Percentiles rank a stretch among this genome's conserved stretches.
Conservation (phyloP, 257 asterid species). For the Fraxinus anomala region DNA sequence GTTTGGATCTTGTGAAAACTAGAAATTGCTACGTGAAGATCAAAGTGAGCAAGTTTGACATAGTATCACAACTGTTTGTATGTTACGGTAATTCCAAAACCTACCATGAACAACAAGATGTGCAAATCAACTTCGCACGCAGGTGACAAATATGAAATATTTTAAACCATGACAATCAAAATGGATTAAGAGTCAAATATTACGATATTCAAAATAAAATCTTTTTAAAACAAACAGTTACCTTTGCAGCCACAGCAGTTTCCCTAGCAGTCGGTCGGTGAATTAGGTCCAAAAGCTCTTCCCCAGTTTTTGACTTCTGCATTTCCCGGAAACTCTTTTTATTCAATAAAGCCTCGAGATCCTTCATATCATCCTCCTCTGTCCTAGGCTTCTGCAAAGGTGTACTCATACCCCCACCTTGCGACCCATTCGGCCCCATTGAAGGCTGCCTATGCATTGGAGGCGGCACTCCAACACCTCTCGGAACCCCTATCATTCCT, state of each 20-base stretch:
- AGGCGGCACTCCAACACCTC: conserved; percentile 92
- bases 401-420: conserved; percentile 47
- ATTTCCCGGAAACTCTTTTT: conserved; percentile 82
- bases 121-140: conserved; percentile 7
- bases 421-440: conserved; percentile 43
- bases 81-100: conserved; percentile 1
- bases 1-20: neutral
- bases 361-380: conserved; percentile 95
- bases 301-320: conserved; percentile 96
- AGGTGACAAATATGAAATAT: neutral
- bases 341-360: conserved; percentile 82
- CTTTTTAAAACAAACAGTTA: conserved; percentile 27
- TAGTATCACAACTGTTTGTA: conserved; percentile 16
- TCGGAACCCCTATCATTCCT: conserved; percentile 86
- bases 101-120: conserved; percentile 1
- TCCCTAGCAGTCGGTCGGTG: conserved; percentile 95
- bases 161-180: neutral
- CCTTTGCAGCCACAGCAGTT: conserved; percentile 91
- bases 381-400: conserved; percentile 72
- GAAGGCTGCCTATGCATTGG: conserved; percentile 76
- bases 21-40: conserved; percentile 12
- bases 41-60: conserved; percentile 6
- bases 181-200: neutral
- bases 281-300: conserved; percentile 93
- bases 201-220: neutral